Evolutionary conservation across 345 rosid genomes (phyloP).

Genomic region (Hirschfeldia incana): DNA sequence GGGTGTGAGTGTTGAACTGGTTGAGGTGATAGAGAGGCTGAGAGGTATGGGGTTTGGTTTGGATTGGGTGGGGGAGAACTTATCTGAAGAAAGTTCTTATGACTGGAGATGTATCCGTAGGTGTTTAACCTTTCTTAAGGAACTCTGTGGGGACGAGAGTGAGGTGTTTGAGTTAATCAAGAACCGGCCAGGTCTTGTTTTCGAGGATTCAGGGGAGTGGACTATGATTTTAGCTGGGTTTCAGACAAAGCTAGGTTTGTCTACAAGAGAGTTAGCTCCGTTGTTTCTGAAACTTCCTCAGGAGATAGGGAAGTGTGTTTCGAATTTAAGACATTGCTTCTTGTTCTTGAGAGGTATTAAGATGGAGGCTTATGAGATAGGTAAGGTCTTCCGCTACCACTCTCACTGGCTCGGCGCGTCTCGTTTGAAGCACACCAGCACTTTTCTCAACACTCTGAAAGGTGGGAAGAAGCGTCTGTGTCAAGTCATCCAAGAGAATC

Average conservation of each 20-base stretch:
- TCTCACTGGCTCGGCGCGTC: conserved; percentile 47
- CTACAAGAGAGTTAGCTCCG: conserved; percentile 42
- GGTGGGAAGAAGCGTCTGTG: conserved; percentile 61
- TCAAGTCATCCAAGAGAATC: conserved; percentile 57
- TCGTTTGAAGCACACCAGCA: conserved; percentile 56
- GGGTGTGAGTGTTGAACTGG: conserved; percentile 46
- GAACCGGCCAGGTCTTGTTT: conserved; percentile 45
- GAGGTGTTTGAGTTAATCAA: conserved; percentile 42
- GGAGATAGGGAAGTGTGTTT: conserved; percentile 45
- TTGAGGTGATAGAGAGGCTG: neutral
- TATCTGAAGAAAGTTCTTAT: conserved; percentile 45
- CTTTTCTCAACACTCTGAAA: conserved; percentile 46
- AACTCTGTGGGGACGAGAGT: conserved; percentile 37
- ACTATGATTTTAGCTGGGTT: conserved; percentile 53
- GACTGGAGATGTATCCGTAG: conserved; percentile 59
- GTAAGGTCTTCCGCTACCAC: conserved; percentile 48
- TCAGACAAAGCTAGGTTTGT: conserved; percentile 56
- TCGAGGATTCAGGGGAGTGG: conserved; percentile 58
- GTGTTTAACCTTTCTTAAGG: conserved; percentile 48
- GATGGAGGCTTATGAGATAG: conserved; percentile 56
- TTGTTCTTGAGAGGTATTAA: conserved; percentile 54
- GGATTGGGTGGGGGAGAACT: conserved; percentile 50
- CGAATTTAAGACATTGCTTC: conserved; percentile 59
- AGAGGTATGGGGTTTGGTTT: conserved; percentile 50
- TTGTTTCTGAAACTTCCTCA: conserved; percentile 57